Percentiles rank a stretch among this genome's conserved stretches.
Evolutionary conservation across 192 early-diverging fungal genomes (phyloP).

Genomic region (Coemansia sp.): DNA sequence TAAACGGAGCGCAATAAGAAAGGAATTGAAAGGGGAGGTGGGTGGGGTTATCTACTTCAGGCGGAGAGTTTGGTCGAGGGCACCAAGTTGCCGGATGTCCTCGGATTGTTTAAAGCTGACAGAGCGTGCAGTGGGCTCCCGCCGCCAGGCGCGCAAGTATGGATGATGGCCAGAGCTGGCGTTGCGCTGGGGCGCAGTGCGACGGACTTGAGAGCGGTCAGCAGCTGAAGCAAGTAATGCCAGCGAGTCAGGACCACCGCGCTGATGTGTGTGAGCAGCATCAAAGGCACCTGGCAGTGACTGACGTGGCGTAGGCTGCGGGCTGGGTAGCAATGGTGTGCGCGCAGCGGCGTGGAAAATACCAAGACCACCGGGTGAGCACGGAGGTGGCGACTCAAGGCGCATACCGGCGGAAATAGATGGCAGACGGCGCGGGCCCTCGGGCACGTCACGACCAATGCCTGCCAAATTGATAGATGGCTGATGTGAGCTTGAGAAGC

Average conservation of each 20-base stretch:
- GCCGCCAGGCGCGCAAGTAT: slow-evolving; percentile 17
- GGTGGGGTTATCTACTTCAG: slow-evolving; percentile 27
- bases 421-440: slow-evolving; percentile 51
- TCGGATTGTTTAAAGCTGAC: slow-evolving; percentile 52
- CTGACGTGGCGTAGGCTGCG: slow-evolving; percentile 42
- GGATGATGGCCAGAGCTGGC: slow-evolving; percentile 27
- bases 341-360: slow-evolving; percentile 27
- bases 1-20: background rate
- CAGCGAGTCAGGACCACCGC: slow-evolving; percentile 29
- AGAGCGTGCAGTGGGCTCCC: slow-evolving; percentile 40
- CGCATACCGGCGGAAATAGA: slow-evolving; percentile 45
- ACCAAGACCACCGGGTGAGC: slow-evolving; percentile 36
- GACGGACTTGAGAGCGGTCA: slow-evolving; percentile 24
- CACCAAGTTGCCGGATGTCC: slow-evolving; percentile 46
- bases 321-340: slow-evolving; percentile 38
- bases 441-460: slow-evolving; percentile 37
- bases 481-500: slow-evolving; percentile 3
- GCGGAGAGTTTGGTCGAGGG: slow-evolving; percentile 40
- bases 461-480: slow-evolving; percentile 36
- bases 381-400: slow-evolving; percentile 19
- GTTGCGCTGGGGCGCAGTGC: slow-evolving; percentile 9
- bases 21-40: background rate
- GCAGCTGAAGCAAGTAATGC: slow-evolving; percentile 34
- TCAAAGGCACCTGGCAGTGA: slow-evolving; percentile 37
- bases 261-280: slow-evolving; percentile 9